A percentile compares a stretch with the other conserved stretches of the same genome.
phyloP scores from a whole-genome alignment of 306 rosid species.

The Canavalia ensiformis region DNA sequence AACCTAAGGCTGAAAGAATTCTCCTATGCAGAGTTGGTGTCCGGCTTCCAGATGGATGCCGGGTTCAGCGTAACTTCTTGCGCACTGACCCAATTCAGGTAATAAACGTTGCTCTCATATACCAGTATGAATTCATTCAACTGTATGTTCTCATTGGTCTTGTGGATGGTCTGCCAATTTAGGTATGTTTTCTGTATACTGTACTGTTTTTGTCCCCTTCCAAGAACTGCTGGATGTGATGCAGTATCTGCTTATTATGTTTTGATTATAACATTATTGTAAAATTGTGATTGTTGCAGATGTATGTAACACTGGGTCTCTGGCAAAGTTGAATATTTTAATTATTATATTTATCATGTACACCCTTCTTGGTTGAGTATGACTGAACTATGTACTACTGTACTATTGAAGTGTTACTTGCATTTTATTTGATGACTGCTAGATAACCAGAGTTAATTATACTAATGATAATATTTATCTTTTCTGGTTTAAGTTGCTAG shows the following conservation, averaged over 20 bases:
- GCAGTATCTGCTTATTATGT: constrained; percentile 20
- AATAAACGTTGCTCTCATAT: constrained; percentile 10
- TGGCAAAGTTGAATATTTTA: neutral
- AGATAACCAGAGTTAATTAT: neutral
- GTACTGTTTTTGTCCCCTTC: neutral
- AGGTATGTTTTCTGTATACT: neutral
- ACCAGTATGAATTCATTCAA: constrained; percentile 10
- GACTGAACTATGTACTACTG: neutral
- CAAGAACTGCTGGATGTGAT: constrained; percentile 2
- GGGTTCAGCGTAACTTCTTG: constrained; percentile 83
- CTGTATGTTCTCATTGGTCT: neutral
- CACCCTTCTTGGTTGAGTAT: neutral
- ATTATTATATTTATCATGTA: neutral
- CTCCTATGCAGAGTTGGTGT: constrained; percentile 88
- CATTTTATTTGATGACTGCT: neutral
- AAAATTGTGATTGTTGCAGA: constrained; percentile 20
- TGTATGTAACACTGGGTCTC: neutral
- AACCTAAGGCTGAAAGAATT: constrained; percentile 81
- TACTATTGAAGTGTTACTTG: neutral
- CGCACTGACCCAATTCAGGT: constrained; percentile 90
- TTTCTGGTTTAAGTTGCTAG: neutral
- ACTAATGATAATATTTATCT: neutral
- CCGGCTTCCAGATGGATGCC: constrained; percentile 91
- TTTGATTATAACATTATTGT: constrained; percentile 10
- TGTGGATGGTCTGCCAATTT: constrained; percentile 26